Conservation (phyloP, 164 flowering plant genomes). For the Vitis amurensis region DNA sequence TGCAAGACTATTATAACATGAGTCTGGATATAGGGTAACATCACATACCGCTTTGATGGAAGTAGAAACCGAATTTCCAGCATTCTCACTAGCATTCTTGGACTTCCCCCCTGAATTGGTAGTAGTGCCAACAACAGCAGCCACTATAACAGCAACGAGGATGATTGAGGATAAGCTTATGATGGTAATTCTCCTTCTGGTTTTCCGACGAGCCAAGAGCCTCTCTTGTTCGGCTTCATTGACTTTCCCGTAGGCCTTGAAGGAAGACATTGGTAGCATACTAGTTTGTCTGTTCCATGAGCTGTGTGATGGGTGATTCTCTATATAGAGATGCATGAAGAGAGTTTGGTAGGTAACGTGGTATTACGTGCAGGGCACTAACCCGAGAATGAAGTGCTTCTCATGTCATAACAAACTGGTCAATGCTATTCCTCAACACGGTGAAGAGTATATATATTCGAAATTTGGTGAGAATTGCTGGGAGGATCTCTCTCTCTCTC, state of each 20-base stretch:
- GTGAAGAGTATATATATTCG: too few relatives aligned
- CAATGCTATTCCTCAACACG: too few relatives aligned
- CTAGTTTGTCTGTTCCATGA: too few relatives aligned
- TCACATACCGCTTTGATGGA: constrained; percentile 58
- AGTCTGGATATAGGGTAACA: constrained; percentile 49
- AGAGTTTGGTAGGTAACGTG: too few relatives aligned
- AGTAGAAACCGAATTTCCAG: constrained; percentile 12
- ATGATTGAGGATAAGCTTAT: constrained; percentile 48
- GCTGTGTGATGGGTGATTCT: not conserved
- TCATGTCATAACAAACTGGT: too few relatives aligned
- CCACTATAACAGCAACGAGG: constrained; percentile 46
- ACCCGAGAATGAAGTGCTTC: too few relatives aligned
- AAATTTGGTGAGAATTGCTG: too few relatives aligned
- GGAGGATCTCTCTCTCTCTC: too few relatives aligned
- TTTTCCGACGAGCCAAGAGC: constrained; percentile 36
- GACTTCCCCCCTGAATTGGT: not conserved
- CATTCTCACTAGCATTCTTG: too few relatives aligned
- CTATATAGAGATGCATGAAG: too few relatives aligned
- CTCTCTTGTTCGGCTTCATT: constrained; percentile 45
- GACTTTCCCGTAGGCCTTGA: constrained; percentile 50
- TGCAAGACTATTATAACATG: constrained; percentile 48
- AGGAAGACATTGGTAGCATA: constrained; percentile 19
- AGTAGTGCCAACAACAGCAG: constrained; percentile 48
- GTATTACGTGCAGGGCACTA: too few relatives aligned
- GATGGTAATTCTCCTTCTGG: constrained; percentile 47